phyloP scores from a whole-genome alignment of 2,329 filamentous ascomycete species.

The Aspergillus pseudoglaucus region DNA sequence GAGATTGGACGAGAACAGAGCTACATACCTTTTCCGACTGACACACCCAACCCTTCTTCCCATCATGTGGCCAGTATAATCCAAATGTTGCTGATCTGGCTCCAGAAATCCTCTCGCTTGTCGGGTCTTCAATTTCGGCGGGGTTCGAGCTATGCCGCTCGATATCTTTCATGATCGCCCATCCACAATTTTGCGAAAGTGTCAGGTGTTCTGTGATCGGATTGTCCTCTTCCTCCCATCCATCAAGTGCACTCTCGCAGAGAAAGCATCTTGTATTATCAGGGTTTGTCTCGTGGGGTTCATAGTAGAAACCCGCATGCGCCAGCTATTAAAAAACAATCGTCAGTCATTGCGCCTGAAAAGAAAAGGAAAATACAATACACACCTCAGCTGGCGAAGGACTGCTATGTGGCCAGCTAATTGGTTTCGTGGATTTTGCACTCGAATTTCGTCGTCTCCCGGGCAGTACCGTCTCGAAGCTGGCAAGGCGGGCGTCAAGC shows the following conservation, averaged over 20 bases:
- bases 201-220: slow-evolving; percentile 79
- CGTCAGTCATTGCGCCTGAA: slow-evolving; percentile 10
- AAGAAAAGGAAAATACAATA: not conserved
- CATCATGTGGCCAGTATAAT: slow-evolving; percentile 82
- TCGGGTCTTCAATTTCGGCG: slow-evolving; percentile 63
- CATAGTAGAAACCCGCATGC: slow-evolving; percentile 84
- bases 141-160: slow-evolving; percentile 35
- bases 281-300: slow-evolving; percentile 64
- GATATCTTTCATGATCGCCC: slow-evolving; percentile 69
- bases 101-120: slow-evolving; percentile 61
- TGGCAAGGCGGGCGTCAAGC: slow-evolving; percentile 69
- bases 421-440: slow-evolving; percentile 49
- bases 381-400: slow-evolving; percentile 61
- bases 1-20: not conserved
- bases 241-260: slow-evolving; percentile 76
- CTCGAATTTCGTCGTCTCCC: slow-evolving; percentile 66
- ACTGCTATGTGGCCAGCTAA: slow-evolving; percentile 71
- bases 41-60: slow-evolving; percentile 80
- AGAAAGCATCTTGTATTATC: slow-evolving; percentile 90
- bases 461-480: slow-evolving; percentile 63
- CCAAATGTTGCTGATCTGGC: slow-evolving; percentile 79
- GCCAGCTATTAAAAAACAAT: slow-evolving; percentile 60
- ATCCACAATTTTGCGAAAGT: slow-evolving; percentile 76
- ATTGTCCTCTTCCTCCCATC: slow-evolving; percentile 84
- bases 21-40: slow-evolving; percentile 71